Evolutionary conservation across 2,329 filamentous ascomycete species (phyloP).

Genomic region (Davidsoniella virescens): DNA sequence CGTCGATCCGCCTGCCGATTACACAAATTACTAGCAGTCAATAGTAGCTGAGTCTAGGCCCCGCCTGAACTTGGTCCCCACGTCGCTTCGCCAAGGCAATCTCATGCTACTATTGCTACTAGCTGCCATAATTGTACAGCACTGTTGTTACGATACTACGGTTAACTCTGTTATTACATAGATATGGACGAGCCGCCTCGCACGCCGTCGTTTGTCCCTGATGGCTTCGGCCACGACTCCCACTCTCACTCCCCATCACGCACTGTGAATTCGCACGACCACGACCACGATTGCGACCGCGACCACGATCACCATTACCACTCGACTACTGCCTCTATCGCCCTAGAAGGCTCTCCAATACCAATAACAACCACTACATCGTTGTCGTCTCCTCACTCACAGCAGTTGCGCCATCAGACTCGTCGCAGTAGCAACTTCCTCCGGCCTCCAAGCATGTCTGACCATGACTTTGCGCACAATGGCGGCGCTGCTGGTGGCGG

Average conservation of each 20-base stretch:
- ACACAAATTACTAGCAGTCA: too few relatives aligned
- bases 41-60: too few relatives aligned
- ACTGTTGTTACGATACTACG: too few relatives aligned
- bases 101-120: too few relatives aligned
- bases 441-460: slow-evolving; percentile 22
- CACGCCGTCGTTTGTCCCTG: slow-evolving; percentile 1
- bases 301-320: neutral
- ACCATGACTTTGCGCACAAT: slow-evolving; percentile 17
- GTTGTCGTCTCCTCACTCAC: neutral
- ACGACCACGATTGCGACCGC: neutral
- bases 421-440: slow-evolving; percentile 10
- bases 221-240: slow-evolving; percentile 1
- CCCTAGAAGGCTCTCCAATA: too few relatives aligned
- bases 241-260: neutral
- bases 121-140: too few relatives aligned
- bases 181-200: slow-evolving; percentile 2
- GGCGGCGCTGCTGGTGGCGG: too few relatives aligned
- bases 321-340: neutral
- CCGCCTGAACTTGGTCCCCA: too few relatives aligned
- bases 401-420: neutral
- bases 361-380: neutral
- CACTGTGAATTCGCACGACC: neutral
- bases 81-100: too few relatives aligned
- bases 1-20: too few relatives aligned
- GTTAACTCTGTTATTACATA: too few relatives aligned